These are phyloP conservation scores for Eucalyptus victrix DNA, from an alignment of 345 rosid species.

Conservation along the genomic window DNA sequence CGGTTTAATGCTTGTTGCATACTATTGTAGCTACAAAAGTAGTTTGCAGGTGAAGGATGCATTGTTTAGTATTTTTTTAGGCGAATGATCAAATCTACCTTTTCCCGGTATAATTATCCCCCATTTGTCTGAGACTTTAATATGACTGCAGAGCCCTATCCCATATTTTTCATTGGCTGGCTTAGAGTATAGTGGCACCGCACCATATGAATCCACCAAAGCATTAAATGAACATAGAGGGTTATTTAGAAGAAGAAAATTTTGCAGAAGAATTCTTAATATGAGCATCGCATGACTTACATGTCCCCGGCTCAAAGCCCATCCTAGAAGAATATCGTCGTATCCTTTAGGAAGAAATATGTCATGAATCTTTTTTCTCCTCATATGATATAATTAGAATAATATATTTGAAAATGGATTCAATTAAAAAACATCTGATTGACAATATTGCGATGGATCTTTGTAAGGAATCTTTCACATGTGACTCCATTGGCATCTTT, in stretches of 20 bases:
- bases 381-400: background rate
- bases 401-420: background rate
- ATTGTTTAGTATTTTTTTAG: background rate
- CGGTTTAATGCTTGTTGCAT: background rate
- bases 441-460: background rate
- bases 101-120: background rate
- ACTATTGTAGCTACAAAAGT: background rate
- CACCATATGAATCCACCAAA: background rate
- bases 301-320: background rate
- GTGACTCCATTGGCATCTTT: background rate
- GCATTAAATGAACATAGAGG: background rate
- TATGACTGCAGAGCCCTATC: background rate
- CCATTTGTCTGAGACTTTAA: background rate
- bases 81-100: background rate
- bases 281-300: background rate
- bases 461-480: background rate
- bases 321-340: background rate
- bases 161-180: background rate
- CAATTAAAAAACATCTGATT: background rate
- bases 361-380: background rate
- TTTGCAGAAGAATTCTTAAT: background rate
- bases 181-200: background rate
- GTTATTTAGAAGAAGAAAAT: background rate
- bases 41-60: background rate
- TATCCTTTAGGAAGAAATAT: background rate